Base-by-base conservation (phyloP, 179 eudicot species). In the Camellia oleifera region DNA sequence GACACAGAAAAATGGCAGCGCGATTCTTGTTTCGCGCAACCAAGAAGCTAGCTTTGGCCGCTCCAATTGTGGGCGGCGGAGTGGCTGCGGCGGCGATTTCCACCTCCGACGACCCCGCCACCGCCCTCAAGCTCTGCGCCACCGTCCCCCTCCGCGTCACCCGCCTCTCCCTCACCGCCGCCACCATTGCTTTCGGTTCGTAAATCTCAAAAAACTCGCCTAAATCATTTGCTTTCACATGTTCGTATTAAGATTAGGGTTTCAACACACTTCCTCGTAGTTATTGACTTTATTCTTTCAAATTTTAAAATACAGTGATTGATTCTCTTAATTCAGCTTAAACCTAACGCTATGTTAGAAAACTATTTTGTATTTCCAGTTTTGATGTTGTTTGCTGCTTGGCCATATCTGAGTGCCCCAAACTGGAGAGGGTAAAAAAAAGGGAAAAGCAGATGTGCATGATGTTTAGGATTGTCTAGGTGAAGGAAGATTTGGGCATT, bases 81-180 rank as follows among this genome's bases (percentile, higher is more conserved):
- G 84, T 90, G 7, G 92, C 83, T 58, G 98, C 87, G 65, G 97
- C 95, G 53, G 74, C 86, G 40, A 83, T 95, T 15, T 69, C 91
- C 0, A 82, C 84, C 81, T 90, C 98, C 83, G 96, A 94, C 44
- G 97, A 95, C 71, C 98, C 99, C 4, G 79, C 88, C 14, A 86
- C 94, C 12, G 88, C 97, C 9, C 72, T 86, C 8, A 95, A 91
- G 84, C 92, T 95, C 15, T 90, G 85, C 78, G 81, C 90, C 46
- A 86, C 90, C 75, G 97, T 95, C 76, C 99, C 99, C 64, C 75
- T 88, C 57, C 99, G 98, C 56, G 94, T 95, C 78, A 65, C 87
- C 78, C 96, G 92, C 73, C 88, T 90, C 78, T 85, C 94, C 53
- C 8, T 82, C 80, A 90, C 98, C 81, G 99, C 98, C 62, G 96